These are phyloP conservation scores for Fusarium domesticum DNA, from an alignment of 2,329 filamentous ascomycete species.

Conservation along the genomic window DNA sequence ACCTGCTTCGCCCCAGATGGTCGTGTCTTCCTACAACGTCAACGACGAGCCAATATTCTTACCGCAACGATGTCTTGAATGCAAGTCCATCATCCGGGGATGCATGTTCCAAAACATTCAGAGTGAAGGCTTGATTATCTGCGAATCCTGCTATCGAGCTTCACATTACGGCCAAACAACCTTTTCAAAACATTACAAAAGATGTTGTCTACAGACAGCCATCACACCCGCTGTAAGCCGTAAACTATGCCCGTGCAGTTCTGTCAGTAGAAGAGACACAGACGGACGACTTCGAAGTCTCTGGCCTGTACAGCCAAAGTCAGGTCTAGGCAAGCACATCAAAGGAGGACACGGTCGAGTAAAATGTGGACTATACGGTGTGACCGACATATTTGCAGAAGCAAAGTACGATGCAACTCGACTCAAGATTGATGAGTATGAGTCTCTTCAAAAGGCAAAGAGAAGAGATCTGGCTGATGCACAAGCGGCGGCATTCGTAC, in stretches of 20 bases:
- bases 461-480: background rate
- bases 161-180: slow-evolving; percentile 26
- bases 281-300: slow-evolving; percentile 14
- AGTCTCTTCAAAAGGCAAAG: slow-evolving; percentile 8
- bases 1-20: slow-evolving; percentile 26
- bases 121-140: slow-evolving; percentile 20
- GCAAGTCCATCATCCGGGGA: slow-evolving; percentile 19
- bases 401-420: slow-evolving; percentile 24
- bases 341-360: slow-evolving; percentile 7
- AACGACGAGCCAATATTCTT: slow-evolving; percentile 16
- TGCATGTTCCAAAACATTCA: slow-evolving; percentile 24
- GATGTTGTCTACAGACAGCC: slow-evolving; percentile 28
- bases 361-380: slow-evolving; percentile 6
- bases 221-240: slow-evolving; percentile 26
- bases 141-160: slow-evolving; percentile 35
- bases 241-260: slow-evolving; percentile 27
- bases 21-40: slow-evolving; percentile 9
- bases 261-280: slow-evolving; percentile 16
- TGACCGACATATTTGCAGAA: slow-evolving; percentile 20
- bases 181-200: slow-evolving; percentile 35
- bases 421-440: slow-evolving; percentile 3
- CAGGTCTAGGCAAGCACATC: slow-evolving; percentile 8
- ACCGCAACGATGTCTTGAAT: slow-evolving; percentile 17
- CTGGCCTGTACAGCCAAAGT: slow-evolving; percentile 16
- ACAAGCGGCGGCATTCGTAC: background rate